Base-by-base conservation (phyloP, 345 rosid species). In the Arabidopsis thaliana region DNA sequence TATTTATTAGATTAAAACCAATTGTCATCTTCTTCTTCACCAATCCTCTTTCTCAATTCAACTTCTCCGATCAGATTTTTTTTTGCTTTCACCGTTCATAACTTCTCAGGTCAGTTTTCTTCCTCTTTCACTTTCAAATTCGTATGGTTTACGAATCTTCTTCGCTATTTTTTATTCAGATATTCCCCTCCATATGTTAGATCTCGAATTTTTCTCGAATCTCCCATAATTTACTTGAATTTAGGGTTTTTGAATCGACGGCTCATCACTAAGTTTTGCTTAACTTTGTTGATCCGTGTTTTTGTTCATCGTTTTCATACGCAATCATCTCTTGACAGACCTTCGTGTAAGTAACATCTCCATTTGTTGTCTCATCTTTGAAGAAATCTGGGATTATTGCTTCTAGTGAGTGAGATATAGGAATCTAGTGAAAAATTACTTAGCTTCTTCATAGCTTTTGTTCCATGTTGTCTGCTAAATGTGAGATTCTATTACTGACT, bases 211-310 rank as follows among this genome's bases (percentile, higher is more conserved):
- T 36, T 49, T 28, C 38, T 16, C 10, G 28, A 72, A 51, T 41
- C 67, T 62, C 23, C 60, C 32, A 25, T 30, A 57, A 57, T 40
- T 56, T 30, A 23, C 24, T 12, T 25, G 5, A 60, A 37, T 60
- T 66, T 66, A 59, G 25, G 34, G 76, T 68, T 42, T 38, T 70
- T 58, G 7, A 10, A 65, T 49, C 20, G 33, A 49, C 33, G 33
- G 34, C 33, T 22, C 6, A 4, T 65, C 37, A 13, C 46, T 6
- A n/a, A 20, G 0, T 22, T 20, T 9, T 36, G 8, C 45, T 8
- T 36, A 10, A 20, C 10, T 0, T 36, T 2, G 13, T 34, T 58
- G 44, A 58, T 58, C 20, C 14, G 1, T 36, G 45, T n/a, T 48
- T 3, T 2, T 41, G 45, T 2, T 10, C 14, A 41, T 12, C 45